Evolutionary conservation across 176 grass and related monocot species (phyloP).

Genomic region (Themeda triandra): DNA sequence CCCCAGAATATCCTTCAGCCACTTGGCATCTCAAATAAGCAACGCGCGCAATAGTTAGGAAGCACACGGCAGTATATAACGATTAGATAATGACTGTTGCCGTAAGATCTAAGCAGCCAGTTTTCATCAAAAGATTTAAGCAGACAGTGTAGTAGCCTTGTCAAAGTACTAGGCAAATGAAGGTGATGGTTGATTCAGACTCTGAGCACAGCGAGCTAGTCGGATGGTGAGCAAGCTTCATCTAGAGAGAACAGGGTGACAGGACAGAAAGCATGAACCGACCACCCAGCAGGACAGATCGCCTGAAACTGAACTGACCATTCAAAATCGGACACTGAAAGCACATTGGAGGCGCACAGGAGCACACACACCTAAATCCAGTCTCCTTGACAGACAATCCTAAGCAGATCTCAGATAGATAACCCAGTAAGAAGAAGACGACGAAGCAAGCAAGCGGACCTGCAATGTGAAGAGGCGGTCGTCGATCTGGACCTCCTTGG

Average conservation of each 20-base stretch:
- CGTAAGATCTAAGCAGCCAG: not conserved
- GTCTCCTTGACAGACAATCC: too few species aligned
- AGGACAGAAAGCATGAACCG: not conserved
- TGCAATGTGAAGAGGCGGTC: slow-evolving; percentile 89
- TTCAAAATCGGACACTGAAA: not conserved
- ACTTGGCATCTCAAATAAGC: not conserved
- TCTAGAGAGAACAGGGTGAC: not conserved
- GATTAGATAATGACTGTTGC: not conserved
- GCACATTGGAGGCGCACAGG: not conserved
- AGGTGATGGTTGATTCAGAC: not conserved
- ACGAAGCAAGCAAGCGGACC: slow-evolving; percentile 26
- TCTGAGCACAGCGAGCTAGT: not conserved
- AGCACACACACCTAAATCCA: not conserved
- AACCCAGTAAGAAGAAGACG: not conserved
- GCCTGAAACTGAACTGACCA: not conserved
- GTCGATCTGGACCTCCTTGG: slow-evolving; percentile 93
- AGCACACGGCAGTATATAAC: not conserved
- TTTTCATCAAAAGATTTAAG: not conserved
- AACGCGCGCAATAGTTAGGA: not conserved
- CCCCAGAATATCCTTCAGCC: not conserved
- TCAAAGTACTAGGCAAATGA: not conserved
- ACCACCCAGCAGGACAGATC: not conserved
- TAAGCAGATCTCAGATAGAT: not conserved
- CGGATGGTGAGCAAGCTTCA: not conserved
- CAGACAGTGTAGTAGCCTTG: not conserved